Base-by-base conservation (phyloP, 345 rosid genomes). In the Eucalyptus urophylla region DNA sequence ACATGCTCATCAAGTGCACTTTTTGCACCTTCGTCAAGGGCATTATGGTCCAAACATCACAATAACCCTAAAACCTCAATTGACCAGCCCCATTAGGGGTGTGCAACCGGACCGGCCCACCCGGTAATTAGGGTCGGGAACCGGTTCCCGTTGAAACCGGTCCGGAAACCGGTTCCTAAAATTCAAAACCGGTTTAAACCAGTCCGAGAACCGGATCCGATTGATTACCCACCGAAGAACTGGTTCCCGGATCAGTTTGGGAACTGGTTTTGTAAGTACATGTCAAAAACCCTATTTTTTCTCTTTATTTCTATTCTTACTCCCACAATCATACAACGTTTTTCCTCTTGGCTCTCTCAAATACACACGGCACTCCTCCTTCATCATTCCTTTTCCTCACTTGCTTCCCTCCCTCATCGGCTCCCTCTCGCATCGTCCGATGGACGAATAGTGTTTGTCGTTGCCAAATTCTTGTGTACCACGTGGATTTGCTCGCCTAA, bases 311-410 rank as follows among this genome's bases (percentile, higher is more conserved):
- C 1, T 49, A 49, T 49, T 14, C 0, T 49, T 49, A 49, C 1
- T 49, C 0, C 0, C 3, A 0, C 3, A 49, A 49, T 49, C 7
- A 49, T 3, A 14, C 0, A 0, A 0, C 17, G 0, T 49, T 49
- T 14, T 49, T 49, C 1, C 3, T 49, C 17, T 49, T 14, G 51
- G 3, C 3, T 49, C 51, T 14, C 51, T 49, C 7, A 1, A 49
- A 49, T 0, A 49, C 6, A 3, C 51, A 49, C 1, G 0, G 0
- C 17, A 49, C 6, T 49, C 1, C 16, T 49, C 51, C 51, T 49
- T 14, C 17, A 49, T 2, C 1, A 0, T 49, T 49, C 51, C 51
- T 49, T 17, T 14, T 49, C 3, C 1, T 49, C 51, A 49, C 51
- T 49, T 49, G 51, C 51, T 49, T 49, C 51, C 51, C 51, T 49